Evolutionary conservation across 208 protist genomes (phyloP), one percentile per base, ranked within the genome.

Genomic region (Borovskyia barvae): DNA sequence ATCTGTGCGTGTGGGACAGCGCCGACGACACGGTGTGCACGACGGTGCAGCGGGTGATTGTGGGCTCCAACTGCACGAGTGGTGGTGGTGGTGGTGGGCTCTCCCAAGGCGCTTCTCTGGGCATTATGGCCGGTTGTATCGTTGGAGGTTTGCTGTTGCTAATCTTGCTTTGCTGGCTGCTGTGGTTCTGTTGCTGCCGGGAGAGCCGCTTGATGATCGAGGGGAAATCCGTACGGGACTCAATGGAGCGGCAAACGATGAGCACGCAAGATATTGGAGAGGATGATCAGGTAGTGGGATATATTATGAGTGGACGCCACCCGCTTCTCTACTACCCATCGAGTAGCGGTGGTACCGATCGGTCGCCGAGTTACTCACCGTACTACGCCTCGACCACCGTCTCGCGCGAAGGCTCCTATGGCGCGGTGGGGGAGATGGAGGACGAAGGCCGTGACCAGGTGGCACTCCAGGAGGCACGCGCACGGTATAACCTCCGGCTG

Each of bases 381-480:
- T 22, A 36, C 2, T 41, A 55, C 33, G 22, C 50, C 11, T 55
- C 50, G 15, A 15, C 42, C 12, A 75, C 33, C 7, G 30, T 41
- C 7, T 45, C 53, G 3, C n/a, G n/a, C n/a, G n/a, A n/a, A n/a
- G 41, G 41, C 4, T 20, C 14, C 29, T 19, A 15, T 14, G 15
- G 40, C 22, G 69, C 2, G 12, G 43, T 75, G 39, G 71, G 84
- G 36, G 59, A 47, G 35, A 61, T 75, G 40, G 83, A 92, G 66
- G 61, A 80, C 12, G 80, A 84, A 46, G 57, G 64, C 22, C 77
- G 85, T 3, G 81, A 92, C 42, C 72, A 83, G 47, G 50, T 88
- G 17, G 70, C 72, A 8, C 60, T 92, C 35, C 52, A 85, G 68
- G 80, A 92, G 67, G 81, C 80, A 19, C 77, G 85, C 3, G 71